These are phyloP conservation scores for Lippia alba DNA, from an alignment of 305 asterid species.

Conservation along the genomic window DNA sequence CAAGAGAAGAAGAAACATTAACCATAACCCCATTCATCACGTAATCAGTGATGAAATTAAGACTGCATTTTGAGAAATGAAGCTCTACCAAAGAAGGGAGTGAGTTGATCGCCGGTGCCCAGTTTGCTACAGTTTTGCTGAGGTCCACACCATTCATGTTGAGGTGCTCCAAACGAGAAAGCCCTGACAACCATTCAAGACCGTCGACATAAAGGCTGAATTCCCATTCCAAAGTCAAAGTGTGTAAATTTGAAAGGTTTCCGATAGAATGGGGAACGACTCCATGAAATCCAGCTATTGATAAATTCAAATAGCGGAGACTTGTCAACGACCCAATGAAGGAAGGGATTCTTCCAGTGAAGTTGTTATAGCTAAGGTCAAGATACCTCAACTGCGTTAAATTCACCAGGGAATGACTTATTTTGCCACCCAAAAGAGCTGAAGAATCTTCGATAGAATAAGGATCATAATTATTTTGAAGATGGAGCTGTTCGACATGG, in stretches of 20 bases:
- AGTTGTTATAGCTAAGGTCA: slow-evolving; percentile 13
- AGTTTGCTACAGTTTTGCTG: slow-evolving; percentile 17
- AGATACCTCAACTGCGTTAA: slow-evolving; percentile 12
- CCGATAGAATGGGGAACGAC: slow-evolving; percentile 28
- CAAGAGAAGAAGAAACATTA: slow-evolving; percentile 16
- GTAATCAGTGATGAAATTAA: slow-evolving; percentile 13
- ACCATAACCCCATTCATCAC: neutral
- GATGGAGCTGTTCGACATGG: slow-evolving; percentile 39
- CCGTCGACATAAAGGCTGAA: slow-evolving; percentile 4
- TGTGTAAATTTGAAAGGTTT: slow-evolving; percentile 39
- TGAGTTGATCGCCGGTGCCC: slow-evolving; percentile 35
- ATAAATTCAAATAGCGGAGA: slow-evolving; percentile 29
- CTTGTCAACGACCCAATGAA: slow-evolving; percentile 34
- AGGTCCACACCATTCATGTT: slow-evolving; percentile 38
- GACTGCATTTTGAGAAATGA: slow-evolving; percentile 23
- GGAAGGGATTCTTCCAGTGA: slow-evolving; percentile 25
- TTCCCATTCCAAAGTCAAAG: slow-evolving; percentile 30
- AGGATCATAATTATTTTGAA: slow-evolving; percentile 5
- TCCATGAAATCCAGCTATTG: slow-evolving; percentile 19
- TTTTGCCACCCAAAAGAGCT: neutral
- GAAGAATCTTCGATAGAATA: too few relatives aligned
- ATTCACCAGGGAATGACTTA: slow-evolving; percentile 19
- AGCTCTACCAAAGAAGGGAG: slow-evolving; percentile 42
- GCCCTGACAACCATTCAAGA: slow-evolving; percentile 41
- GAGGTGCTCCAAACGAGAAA: slow-evolving; percentile 36